phyloP scores from a whole-genome alignment of 805 yeast species.

The Nakazawaea ishiwadae region DNA sequence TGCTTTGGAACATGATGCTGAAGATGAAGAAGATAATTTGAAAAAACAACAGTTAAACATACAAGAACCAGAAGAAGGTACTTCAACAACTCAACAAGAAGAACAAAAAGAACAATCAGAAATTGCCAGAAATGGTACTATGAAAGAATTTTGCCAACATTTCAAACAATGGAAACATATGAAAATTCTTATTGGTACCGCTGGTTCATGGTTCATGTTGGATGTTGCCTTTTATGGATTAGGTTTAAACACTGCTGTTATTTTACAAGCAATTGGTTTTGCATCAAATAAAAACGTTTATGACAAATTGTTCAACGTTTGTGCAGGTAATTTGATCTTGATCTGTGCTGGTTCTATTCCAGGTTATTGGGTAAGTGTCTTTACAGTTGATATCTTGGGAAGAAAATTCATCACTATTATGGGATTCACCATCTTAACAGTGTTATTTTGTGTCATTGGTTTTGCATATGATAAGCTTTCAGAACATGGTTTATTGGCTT shows the following conservation, averaged over 20 bases:
- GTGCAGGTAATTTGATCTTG: conserved; percentile 51
- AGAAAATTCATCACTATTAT: conserved; percentile 53
- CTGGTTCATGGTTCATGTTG: conserved; percentile 75
- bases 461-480: conserved; percentile 50
- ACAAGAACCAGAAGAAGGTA: conserved; percentile 33
- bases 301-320: conserved; percentile 35
- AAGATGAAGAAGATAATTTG: conserved; percentile 40
- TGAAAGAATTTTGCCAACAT: conserved; percentile 58
- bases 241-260: conserved; percentile 66
- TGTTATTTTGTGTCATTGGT: conserved; percentile 51
- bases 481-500: conserved; percentile 44
- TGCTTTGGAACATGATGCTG: conserved; percentile 56
- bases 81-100: conserved; percentile 10
- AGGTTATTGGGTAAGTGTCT: conserved; percentile 57
- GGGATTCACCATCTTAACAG: conserved; percentile 53
- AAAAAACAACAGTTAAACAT: conserved; percentile 36
- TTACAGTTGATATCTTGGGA: conserved; percentile 51
- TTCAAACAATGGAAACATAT: conserved; percentile 76
- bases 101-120: conserved; percentile 30
- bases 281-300: conserved; percentile 48
- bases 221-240: conserved; percentile 82
- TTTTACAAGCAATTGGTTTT: conserved; percentile 71
- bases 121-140: conserved; percentile 67
- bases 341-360: conserved; percentile 59
- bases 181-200: conserved; percentile 71